Percentiles rank a stretch among this genome's conserved stretches.
phyloP scores from a whole-genome alignment of 768 basidiomycete species.

The Boletus speciosus region DNA sequence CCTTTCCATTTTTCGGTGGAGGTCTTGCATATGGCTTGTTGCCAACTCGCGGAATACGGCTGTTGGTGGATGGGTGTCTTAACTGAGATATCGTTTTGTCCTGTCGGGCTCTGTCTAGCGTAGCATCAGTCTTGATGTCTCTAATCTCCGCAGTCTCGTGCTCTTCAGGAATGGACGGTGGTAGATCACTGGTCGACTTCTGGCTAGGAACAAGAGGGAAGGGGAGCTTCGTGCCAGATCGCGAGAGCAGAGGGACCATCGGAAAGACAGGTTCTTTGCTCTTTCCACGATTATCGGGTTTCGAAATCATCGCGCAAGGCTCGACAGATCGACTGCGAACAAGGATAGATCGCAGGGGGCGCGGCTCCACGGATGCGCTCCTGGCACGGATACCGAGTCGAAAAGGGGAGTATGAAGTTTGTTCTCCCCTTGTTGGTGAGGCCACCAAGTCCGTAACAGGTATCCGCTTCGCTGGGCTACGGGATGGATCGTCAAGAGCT shows the following conservation, averaged over 20 bases:
- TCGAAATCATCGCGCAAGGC: conserved; percentile 12
- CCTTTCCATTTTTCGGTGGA: conserved; percentile 6
- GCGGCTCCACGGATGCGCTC: conserved; percentile 37
- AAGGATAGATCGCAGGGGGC: conserved; percentile 8
- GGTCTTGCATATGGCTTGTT: conserved; percentile 56
- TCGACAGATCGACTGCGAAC: conserved; percentile 32
- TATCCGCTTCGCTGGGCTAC: conserved; percentile 35
- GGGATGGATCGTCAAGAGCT: conserved; percentile 36
- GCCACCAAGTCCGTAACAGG: conserved; percentile 26
- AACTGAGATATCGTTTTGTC: conserved; percentile 41
- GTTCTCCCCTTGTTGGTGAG: conserved; percentile 23
- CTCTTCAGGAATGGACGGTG: conserved; percentile 36
- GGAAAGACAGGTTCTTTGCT: conserved; percentile 22
- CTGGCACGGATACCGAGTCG: conserved; percentile 24
- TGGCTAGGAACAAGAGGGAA: conserved; percentile 27
- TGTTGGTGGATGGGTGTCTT: conserved; percentile 44
- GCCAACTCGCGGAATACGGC: conserved; percentile 60
- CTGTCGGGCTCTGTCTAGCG: conserved; percentile 17
- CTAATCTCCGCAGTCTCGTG: conserved; percentile 6
- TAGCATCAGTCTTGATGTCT: conserved; percentile 10
- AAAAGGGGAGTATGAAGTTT: conserved; percentile 12
- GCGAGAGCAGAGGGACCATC: conserved; percentile 3
- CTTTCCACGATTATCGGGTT: conserved; percentile 9
- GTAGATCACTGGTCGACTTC: conserved; percentile 17
- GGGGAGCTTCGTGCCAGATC: conserved; percentile 20